These are phyloP conservation scores for Suillus lakei DNA, from an alignment of 768 basidiomycete genomes.

Conservation along the genomic window DNA sequence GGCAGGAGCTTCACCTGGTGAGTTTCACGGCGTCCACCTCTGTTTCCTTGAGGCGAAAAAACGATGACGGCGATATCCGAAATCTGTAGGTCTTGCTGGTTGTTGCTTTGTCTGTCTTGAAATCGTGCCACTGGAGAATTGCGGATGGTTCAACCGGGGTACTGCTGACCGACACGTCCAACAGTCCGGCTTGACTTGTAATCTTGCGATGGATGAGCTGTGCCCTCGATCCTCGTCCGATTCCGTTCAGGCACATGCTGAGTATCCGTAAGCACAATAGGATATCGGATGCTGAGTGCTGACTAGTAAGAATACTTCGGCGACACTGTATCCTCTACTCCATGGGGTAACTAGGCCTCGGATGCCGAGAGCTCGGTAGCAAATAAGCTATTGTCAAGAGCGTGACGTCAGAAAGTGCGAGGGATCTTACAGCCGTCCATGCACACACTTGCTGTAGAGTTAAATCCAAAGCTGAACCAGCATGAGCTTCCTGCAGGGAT, in stretches of 20 bases:
- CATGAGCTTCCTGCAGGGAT: neutral
- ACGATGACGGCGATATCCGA: neutral
- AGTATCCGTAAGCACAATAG: neutral
- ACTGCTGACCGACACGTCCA: neutral
- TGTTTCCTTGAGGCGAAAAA: neutral
- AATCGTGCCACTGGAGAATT: neutral
- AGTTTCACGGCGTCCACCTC: slow-evolving; percentile 54
- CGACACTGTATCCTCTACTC: neutral
- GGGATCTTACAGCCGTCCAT: neutral
- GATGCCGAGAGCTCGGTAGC: neutral
- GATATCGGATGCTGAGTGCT: neutral
- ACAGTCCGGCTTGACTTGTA: neutral
- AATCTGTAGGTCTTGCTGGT: neutral
- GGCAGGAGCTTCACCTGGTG: slow-evolving; percentile 50
- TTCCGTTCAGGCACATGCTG: neutral
- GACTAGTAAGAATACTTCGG: neutral
- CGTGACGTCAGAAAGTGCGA: neutral
- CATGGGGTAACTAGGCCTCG: neutral
- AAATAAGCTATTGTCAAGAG: neutral
- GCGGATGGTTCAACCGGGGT: neutral
- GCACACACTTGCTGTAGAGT: neutral
- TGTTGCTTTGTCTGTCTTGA: neutral
- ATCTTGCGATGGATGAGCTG: neutral
- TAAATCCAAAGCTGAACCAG: neutral
- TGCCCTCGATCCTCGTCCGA: neutral